phyloP scores from a whole-genome alignment of 2,329 filamentous ascomycete species.

The Apiospora aurea region DNA sequence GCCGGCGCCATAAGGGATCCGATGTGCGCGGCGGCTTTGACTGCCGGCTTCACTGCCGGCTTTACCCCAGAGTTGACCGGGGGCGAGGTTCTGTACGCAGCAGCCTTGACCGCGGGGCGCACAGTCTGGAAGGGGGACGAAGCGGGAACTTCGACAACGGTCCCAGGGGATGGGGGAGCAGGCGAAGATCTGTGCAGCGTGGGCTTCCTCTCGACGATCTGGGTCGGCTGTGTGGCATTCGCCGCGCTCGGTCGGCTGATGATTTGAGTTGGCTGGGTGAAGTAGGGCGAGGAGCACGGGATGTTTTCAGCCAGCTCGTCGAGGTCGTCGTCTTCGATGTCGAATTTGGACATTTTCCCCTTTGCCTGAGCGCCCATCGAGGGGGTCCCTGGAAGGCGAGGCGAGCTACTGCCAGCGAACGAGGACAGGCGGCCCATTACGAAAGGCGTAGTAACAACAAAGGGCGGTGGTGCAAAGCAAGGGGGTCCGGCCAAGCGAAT shows the following conservation, averaged over 20 bases:
- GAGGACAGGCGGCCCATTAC: conserved; percentile 26
- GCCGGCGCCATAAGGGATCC: conserved; percentile 75
- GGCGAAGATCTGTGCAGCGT: conserved; percentile 41
- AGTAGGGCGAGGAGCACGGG: conserved; percentile 51
- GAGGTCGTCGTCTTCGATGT: conserved; percentile 53
- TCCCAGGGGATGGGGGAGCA: conserved; percentile 51
- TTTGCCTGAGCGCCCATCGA: conserved; percentile 26
- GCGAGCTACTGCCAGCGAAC: conserved; percentile 29
- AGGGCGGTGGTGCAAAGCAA: conserved; percentile 16
- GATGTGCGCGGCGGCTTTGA: conserved; percentile 47
- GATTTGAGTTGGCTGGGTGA: conserved; percentile 53
- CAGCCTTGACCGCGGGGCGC: conserved; percentile 11
- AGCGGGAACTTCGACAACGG: conserved; percentile 79
- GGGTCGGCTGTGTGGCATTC: conserved; percentile 64
- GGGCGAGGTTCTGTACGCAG: not conserved
- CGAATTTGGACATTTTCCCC: conserved; percentile 34
- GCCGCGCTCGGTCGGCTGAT: conserved; percentile 27
- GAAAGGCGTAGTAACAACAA: conserved; percentile 1
- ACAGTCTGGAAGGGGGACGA: conserved; percentile 77
- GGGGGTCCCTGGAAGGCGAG: conserved; percentile 30
- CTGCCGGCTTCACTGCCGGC: conserved; percentile 25
- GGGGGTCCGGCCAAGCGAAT: not conserved
- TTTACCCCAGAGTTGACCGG: conserved; percentile 7
- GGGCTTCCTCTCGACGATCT: conserved; percentile 53
- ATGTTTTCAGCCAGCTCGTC: conserved; percentile 53